Evolutionary conservation across 1,284 basidiomycete genomes (phyloP).

Genomic region (Puccinia coronata): DNA sequence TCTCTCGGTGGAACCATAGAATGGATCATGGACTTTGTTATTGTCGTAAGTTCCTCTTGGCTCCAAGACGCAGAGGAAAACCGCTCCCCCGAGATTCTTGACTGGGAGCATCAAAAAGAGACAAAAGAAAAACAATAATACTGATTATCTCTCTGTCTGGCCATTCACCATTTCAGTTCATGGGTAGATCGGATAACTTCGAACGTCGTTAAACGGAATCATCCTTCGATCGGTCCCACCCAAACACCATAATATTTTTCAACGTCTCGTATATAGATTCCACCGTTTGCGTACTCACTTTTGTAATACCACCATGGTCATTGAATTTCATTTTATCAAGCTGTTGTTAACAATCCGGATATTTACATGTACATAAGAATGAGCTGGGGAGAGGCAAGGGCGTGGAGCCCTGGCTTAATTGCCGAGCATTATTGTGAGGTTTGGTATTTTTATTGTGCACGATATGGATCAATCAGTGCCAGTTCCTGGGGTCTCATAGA

Average conservation of each 20-base stretch:
- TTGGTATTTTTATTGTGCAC: too few relatives aligned
- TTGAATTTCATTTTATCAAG: background rate
- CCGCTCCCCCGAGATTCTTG: too few relatives aligned
- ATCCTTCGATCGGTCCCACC: background rate
- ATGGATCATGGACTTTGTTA: conserved; percentile 48
- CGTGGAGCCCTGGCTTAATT: too few relatives aligned
- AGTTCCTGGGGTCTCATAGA: too few relatives aligned
- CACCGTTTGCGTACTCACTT: background rate
- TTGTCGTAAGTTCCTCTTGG: conserved; percentile 21
- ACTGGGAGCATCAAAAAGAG: too few relatives aligned
- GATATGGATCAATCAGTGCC: too few relatives aligned
- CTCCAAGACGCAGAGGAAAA: too few relatives aligned
- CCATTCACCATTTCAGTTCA: too few relatives aligned
- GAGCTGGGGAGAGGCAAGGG: too few relatives aligned
- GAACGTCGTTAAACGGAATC: conserved; percentile 28
- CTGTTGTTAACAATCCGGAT: too few relatives aligned
- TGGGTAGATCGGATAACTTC: conserved; percentile 44
- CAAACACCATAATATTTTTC: background rate
- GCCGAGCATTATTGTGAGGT: too few relatives aligned
- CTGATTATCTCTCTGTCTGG: background rate
- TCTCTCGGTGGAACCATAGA: background rate
- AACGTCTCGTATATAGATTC: background rate
- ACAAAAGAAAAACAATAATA: background rate
- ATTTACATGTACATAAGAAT: too few relatives aligned
- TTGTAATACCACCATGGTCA: conserved; percentile 1